Evolutionary conservation across 1,284 basidiomycete genomes (phyloP).

Genomic region (Earliella scabrosa): DNA sequence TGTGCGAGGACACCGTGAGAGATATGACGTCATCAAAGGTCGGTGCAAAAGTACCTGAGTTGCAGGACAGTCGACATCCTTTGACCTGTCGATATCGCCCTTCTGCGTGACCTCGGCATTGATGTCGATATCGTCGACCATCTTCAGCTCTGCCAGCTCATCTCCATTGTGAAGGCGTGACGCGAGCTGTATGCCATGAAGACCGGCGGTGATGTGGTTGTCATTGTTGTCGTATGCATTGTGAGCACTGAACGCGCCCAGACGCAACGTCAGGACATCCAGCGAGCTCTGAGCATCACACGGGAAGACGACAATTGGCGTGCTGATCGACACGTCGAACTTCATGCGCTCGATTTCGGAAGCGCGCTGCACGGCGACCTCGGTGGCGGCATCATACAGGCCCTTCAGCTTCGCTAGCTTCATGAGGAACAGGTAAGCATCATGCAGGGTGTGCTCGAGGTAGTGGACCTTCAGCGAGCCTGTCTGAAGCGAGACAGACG

Average conservation of each 20-base stretch:
- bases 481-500: slow-evolving; percentile 83
- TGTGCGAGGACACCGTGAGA: not conserved
- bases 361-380: slow-evolving; percentile 91
- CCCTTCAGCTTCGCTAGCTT: slow-evolving; percentile 93
- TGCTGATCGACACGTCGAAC: slow-evolving; percentile 90
- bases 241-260: slow-evolving; percentile 89
- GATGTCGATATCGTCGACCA: slow-evolving; percentile 93
- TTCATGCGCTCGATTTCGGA: slow-evolving; percentile 91
- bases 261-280: slow-evolving; percentile 80
- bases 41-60: slow-evolving; percentile 57
- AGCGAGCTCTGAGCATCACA: slow-evolving; percentile 64
- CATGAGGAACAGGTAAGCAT: slow-evolving; percentile 84
- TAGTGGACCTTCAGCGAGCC: slow-evolving; percentile 93
- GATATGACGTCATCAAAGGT: not conserved
- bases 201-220: slow-evolving; percentile 76
- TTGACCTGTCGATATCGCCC: slow-evolving; percentile 51
- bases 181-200: slow-evolving; percentile 86
- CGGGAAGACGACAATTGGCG: slow-evolving; percentile 93
- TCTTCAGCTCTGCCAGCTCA: slow-evolving; percentile 66
- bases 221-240: slow-evolving; percentile 75
- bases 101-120: slow-evolving; percentile 74
- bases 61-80: slow-evolving; percentile 62
- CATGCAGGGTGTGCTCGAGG: slow-evolving; percentile 86
- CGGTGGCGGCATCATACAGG: slow-evolving; percentile 94
- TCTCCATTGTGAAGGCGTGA: slow-evolving; percentile 66